Evolutionary conservation across 75 land plant species (phyloP).

Genomic region (Cunninghamia lanceolata): DNA sequence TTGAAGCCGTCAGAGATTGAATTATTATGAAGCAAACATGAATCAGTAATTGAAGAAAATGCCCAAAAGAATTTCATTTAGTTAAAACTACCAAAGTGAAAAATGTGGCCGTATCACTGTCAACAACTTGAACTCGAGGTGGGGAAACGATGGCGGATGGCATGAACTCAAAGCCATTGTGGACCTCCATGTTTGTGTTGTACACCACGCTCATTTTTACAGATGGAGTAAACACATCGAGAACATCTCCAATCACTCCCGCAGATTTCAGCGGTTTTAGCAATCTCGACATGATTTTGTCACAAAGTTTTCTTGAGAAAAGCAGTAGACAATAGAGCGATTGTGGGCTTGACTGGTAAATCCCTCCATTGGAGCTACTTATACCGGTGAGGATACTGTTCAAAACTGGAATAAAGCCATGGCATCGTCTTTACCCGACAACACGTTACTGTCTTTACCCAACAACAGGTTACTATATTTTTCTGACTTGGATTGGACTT

Average conservation of each 20-base stretch:
- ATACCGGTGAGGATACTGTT: too few species aligned
- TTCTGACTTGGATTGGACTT: too few species aligned
- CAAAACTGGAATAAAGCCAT: too few species aligned
- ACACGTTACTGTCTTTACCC: too few species aligned
- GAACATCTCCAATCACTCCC: constrained; percentile 64
- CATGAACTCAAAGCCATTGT: constrained; percentile 62
- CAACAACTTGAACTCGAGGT: constrained; percentile 47
- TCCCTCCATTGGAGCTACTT: too few species aligned
- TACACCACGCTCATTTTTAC: constrained; percentile 47
- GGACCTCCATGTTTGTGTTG: constrained; percentile 38
- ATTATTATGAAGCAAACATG: too few species aligned
- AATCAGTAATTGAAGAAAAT: too few species aligned
- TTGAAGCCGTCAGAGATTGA: too few species aligned
- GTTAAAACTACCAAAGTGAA: constrained; percentile 46
- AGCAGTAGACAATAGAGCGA: background rate
- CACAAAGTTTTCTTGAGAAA: background rate
- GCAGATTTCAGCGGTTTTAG: constrained; percentile 49
- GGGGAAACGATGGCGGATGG: constrained; percentile 32
- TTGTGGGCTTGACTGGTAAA: too few species aligned
- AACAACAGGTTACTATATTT: too few species aligned
- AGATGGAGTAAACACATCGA: constrained; percentile 46
- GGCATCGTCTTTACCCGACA: too few species aligned
- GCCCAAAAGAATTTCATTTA: too few species aligned
- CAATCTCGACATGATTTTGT: constrained; percentile 24
- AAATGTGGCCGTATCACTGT: constrained; percentile 36